These are phyloP conservation scores for Tolypocladium paradoxum DNA, from an alignment of 2,329 filamentous ascomycete species.

Conservation along the genomic window DNA sequence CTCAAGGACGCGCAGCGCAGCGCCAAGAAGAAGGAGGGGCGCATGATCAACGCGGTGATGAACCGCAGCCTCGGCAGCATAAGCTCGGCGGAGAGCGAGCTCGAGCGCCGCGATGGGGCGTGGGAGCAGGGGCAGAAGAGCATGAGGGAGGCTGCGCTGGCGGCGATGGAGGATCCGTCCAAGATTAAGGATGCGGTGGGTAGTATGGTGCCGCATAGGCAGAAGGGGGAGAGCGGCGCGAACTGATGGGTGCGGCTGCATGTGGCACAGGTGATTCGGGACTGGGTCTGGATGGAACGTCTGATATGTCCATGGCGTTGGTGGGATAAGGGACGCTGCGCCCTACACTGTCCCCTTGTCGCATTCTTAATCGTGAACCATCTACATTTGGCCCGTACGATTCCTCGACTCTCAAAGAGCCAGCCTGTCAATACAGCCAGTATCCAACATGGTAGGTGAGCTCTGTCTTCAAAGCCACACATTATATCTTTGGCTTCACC, in stretches of 20 bases:
- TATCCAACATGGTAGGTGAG: too few species aligned
- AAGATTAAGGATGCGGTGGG: constrained; percentile 28
- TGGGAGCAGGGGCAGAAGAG: constrained; percentile 32
- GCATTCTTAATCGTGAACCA: not conserved
- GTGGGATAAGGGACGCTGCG: not conserved
- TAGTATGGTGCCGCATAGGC: constrained; percentile 12
- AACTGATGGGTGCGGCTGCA: not conserved
- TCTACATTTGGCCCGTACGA: too few species aligned
- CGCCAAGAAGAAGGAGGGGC: constrained; percentile 56
- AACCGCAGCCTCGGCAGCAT: constrained; percentile 43
- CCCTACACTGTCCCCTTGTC: not conserved
- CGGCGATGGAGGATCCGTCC: constrained; percentile 38
- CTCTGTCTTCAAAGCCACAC: not conserved
- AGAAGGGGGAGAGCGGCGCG: constrained; percentile 6
- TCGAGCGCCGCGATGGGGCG: constrained; percentile 32
- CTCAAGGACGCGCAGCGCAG: constrained; percentile 70
- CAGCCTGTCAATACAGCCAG: not conserved
- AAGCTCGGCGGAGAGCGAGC: constrained; percentile 41
- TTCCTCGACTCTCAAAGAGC: not conserved
- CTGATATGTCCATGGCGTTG: not conserved
- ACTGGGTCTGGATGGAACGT: not conserved
- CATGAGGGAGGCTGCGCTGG: constrained; percentile 40
- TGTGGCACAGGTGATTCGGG: not conserved
- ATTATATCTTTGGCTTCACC: constrained; percentile 17
- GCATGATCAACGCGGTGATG: constrained; percentile 41